A percentile compares a stretch with the other conserved stretches of the same genome.
Conservation (phyloP, 257 asterid genomes). For the Paraleonurus japonicus region DNA sequence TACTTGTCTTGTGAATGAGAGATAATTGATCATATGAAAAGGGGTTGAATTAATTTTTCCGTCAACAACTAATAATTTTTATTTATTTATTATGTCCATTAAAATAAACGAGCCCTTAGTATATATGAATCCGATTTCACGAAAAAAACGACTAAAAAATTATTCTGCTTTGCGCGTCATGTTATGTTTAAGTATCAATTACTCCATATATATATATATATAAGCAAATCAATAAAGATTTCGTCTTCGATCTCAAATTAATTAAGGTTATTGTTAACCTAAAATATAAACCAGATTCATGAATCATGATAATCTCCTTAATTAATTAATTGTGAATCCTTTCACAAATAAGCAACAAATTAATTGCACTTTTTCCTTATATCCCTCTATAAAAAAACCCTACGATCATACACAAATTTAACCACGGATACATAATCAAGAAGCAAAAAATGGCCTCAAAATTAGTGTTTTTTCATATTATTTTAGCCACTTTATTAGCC, state of each 20-base stretch:
- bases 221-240: not conserved
- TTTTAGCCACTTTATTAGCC: constrained; percentile 4
- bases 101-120: no score
- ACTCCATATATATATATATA: no score
- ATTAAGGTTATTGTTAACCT: not conserved
- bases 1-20: no score
- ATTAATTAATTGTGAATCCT: not conserved
- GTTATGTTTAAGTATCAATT: no score
- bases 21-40: no score
- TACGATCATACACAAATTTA: not conserved
- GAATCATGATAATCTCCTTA: not conserved
- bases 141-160: no score
- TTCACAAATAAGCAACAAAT: not conserved
- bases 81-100: no score
- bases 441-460: constrained; percentile 19
- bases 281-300: not conserved
- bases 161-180: no score
- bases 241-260: not conserved
- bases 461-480: not conserved
- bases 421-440: not conserved
- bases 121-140: no score
- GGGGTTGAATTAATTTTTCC: no score
- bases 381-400: not conserved
- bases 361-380: not conserved
- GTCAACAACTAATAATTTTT: no score